Percentiles rank a stretch among this genome's conserved stretches.
These are phyloP conservation scores for Saksenaea oblongispora DNA, from an alignment of 371 early-diverging fungal species.

Conservation along the genomic window DNA sequence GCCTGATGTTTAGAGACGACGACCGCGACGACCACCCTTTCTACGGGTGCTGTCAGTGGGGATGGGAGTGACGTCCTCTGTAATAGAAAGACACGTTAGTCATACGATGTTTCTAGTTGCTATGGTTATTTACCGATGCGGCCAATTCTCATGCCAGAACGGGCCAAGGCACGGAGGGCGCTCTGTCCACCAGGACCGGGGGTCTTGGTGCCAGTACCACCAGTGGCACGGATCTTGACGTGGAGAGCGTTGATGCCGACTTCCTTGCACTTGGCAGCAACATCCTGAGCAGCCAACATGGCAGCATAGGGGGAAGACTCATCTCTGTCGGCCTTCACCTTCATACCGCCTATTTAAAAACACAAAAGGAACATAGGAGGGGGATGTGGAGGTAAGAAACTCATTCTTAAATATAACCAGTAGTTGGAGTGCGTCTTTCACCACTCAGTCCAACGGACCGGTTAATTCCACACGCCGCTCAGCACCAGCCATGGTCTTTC, in stretches of 20 bases:
- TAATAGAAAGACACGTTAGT: background rate
- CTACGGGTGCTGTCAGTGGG: slow-evolving; percentile 99
- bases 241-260: slow-evolving; percentile 99
- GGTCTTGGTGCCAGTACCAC: slow-evolving; percentile 99
- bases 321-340: slow-evolving; percentile 99
- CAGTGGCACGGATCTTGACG: slow-evolving; percentile 99
- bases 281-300: slow-evolving; percentile 99
- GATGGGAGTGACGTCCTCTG: slow-evolving; percentile 99
- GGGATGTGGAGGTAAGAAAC: slow-evolving; percentile 13
- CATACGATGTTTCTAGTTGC: background rate
- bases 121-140: slow-evolving; percentile 72
- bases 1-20: slow-evolving; percentile 89
- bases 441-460: slow-evolving; percentile 17
- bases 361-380: slow-evolving; percentile 16
- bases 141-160: slow-evolving; percentile 99
- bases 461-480: slow-evolving; percentile 17
- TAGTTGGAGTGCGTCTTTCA: slow-evolving; percentile 16
- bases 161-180: slow-evolving; percentile 99
- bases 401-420: slow-evolving; percentile 1
- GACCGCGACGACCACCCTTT: slow-evolving; percentile 99
- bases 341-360: slow-evolving; percentile 93
- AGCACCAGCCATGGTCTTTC: slow-evolving; percentile 1
- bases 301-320: slow-evolving; percentile 99
- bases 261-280: slow-evolving; percentile 98
- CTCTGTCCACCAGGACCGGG: slow-evolving; percentile 99